Evolutionary conservation across 768 basidiomycete genomes (phyloP), one percentile per base, ranked within the genome.

Genomic region (Tricholomella constricta): DNA sequence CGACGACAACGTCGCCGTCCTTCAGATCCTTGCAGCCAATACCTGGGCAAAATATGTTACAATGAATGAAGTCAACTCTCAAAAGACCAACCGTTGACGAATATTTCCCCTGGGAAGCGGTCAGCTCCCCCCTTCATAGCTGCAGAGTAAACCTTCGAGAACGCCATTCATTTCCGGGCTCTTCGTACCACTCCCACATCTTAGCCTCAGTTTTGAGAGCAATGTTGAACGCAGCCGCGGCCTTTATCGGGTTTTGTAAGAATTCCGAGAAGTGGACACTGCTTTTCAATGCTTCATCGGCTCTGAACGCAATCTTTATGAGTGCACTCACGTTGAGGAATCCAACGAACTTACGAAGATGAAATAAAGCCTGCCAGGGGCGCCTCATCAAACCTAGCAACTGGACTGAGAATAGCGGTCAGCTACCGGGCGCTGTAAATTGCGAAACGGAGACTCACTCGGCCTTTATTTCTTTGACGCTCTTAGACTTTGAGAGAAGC

Each of bases 161-260:
- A 4, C 60, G 52, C 29, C 48, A 54, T 46, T 57, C 65, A 41
- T 73, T 73, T 42, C 60, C 63, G 9, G 72, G 65, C 31, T 66
- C 50, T 22, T 71, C 65, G 34, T 61, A 67, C 67, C 67, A 71
- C 11, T 70, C 67, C 60, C 63, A 74, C 40, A 65, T 48, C 7
- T 61, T 58, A 31, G 56, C 45, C 0, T 56, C 40, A 29, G 62
- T 64, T 7, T 65, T 59, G 44, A 59, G 60, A 4, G 65, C 70
- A 6, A 61, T 45, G 42, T 64, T 68, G 58, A 68, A 65, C 1
- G 68, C 52, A 4, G 62, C 50, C 10, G 57, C 52, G n/a, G 54
- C 54, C 27, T 44, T 50, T 1, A 44, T 57, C 19, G 60, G 55
- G 23, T 66, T 51, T 17, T 58, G 52, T 8, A 69, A 22, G 42